Conservation (phyloP, 78 protist species). For the Dictyostelium brefeldianum region DNA sequence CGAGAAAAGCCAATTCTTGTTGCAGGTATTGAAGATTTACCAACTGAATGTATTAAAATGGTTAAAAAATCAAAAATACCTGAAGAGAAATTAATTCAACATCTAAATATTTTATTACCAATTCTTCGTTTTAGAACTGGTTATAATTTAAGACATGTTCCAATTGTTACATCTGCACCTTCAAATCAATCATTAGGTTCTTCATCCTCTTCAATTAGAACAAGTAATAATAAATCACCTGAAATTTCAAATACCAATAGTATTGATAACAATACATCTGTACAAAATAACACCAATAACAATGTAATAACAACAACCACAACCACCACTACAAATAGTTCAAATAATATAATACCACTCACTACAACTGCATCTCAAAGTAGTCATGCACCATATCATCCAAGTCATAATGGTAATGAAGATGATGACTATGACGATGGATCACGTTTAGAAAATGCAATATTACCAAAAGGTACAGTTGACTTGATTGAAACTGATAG, state of each 20-base stretch:
- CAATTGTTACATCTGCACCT: neutral
- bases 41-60: conserved; percentile 67
- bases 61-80: conserved; percentile 59
- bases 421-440: conserved; percentile 60
- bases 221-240: conserved; percentile 17
- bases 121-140: conserved; percentile 79
- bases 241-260: conserved; percentile 1
- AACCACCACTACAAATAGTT: neutral
- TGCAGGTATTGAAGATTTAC: conserved; percentile 34
- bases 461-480: conserved; percentile 63
- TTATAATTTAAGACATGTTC: conserved; percentile 34
- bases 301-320: neutral
- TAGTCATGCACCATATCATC: conserved; percentile 12
- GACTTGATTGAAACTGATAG: conserved; percentile 44
- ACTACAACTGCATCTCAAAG: conserved; percentile 25
- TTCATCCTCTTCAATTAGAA: neutral
- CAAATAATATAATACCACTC: neutral
- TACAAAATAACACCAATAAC: neutral
- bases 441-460: conserved; percentile 66
- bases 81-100: conserved; percentile 36
- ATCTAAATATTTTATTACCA: conserved; percentile 58
- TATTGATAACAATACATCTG: neutral
- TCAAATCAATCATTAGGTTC: neutral
- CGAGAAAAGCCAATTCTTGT: conserved; percentile 61
- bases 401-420: conserved; percentile 7